A percentile compares a stretch with the other conserved stretches of the same genome.
These are phyloP conservation scores for Triticum monococcum DNA, from an alignment of 176 grass and related monocot species.

Conservation along the genomic window DNA sequence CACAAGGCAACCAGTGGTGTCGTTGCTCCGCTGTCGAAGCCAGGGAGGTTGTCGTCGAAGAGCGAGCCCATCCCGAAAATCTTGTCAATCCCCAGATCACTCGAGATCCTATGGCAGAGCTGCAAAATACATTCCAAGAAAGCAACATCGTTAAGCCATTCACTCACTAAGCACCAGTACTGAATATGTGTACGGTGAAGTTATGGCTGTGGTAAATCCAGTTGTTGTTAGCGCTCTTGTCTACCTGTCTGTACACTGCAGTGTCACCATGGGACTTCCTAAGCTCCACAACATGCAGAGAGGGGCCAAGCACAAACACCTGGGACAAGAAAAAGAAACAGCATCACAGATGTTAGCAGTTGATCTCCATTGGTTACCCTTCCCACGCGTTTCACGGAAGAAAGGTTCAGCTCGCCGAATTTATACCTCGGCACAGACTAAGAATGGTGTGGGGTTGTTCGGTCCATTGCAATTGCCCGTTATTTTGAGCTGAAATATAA, in stretches of 20 bases:
- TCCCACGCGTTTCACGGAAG: background rate
- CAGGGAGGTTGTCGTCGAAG: background rate
- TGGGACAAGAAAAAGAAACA: conserved; percentile 12
- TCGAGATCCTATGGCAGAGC: conserved; percentile 61
- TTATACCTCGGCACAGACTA: conserved; percentile 58
- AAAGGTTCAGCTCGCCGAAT: background rate
- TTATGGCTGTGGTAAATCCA: too few relatives aligned
- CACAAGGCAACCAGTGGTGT: conserved; percentile 45
- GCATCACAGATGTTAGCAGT: background rate
- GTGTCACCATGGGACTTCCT: conserved; percentile 73
- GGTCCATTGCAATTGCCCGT: conserved; percentile 30
- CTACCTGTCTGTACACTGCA: conserved; percentile 78
- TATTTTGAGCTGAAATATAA: conserved; percentile 62
- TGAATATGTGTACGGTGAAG: background rate
- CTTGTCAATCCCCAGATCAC: conserved; percentile 44
- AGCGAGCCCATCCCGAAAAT: conserved; percentile 3
- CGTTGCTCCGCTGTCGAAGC: conserved; percentile 19
- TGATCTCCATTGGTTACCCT: background rate
- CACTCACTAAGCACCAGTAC: background rate
- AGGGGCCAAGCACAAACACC: conserved; percentile 83
- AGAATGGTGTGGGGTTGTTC: conserved; percentile 37
- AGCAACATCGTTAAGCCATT: background rate
- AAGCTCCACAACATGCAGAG: conserved; percentile 73
- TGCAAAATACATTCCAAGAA: conserved; percentile 30
- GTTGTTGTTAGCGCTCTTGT: background rate